A percentile compares a stretch with the other conserved stretches of the same genome.
Conservation (phyloP, 108 stramenopile species). For the Fistulifera pelliculosa region DNA sequence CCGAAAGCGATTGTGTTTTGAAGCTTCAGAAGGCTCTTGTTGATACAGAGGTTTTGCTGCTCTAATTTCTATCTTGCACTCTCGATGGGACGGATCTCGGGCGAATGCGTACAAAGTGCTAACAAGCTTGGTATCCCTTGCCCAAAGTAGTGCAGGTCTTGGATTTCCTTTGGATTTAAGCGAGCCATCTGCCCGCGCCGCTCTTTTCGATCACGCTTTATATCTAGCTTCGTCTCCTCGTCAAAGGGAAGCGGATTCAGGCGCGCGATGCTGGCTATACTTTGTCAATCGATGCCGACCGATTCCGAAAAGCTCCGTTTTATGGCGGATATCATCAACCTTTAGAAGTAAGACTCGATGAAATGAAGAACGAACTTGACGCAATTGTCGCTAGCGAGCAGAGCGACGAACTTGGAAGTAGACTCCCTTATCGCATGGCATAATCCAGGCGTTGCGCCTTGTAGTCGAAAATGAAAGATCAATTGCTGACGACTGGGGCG, state of each 20-base stretch:
- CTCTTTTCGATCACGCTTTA: constrained; percentile 23
- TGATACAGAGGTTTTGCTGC: constrained; percentile 25
- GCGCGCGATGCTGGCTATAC: constrained; percentile 38
- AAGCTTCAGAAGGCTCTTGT: constrained; percentile 19
- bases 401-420: constrained; percentile 1
- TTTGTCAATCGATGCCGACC: constrained; percentile 13
- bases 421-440: constrained; percentile 57
- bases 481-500: background rate
- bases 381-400: constrained; percentile 3
- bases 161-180: background rate
- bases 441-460: constrained; percentile 33
- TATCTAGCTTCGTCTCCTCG: constrained; percentile 50
- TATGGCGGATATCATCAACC: constrained; percentile 9
- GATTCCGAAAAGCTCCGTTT: constrained; percentile 3
- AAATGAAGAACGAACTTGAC: constrained; percentile 19
- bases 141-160: background rate
- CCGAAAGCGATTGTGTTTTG: constrained; percentile 12
- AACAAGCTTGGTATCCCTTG: constrained; percentile 10
- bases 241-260: constrained; percentile 59
- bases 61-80: constrained; percentile 34
- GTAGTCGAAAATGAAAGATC: constrained; percentile 17
- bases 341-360: constrained; percentile 12
- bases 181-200: background rate
- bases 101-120: constrained; percentile 17
- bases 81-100: constrained; percentile 48